Conservation (phyloP, 2,329 filamentous ascomycete species). For the Ophiostoma sp. region DNA sequence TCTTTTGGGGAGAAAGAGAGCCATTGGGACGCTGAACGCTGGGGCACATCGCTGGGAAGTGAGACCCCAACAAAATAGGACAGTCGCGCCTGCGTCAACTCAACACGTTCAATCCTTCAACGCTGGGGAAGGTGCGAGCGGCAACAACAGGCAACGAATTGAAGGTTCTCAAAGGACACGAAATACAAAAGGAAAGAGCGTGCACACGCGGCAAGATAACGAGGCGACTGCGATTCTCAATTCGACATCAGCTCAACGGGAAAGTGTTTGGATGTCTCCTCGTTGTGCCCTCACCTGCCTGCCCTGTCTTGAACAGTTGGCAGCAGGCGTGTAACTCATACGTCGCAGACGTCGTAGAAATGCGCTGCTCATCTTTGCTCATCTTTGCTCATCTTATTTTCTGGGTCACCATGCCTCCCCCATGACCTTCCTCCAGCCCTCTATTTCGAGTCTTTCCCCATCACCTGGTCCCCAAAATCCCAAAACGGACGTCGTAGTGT, state of each 20-base stretch:
- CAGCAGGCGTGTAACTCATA: background rate
- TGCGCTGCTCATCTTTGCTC: constrained; percentile 9
- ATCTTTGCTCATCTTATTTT: constrained; percentile 8
- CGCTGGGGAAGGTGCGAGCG: background rate
- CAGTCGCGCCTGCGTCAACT: constrained; percentile 6
- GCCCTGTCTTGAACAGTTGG: background rate
- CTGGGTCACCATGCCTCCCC: constrained; percentile 4
- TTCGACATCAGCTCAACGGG: background rate
- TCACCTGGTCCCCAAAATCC: background rate
- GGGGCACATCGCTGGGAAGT: background rate
- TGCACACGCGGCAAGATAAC: background rate
- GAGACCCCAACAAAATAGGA: constrained; percentile 17
- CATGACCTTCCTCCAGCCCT: background rate
- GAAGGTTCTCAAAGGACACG: background rate
- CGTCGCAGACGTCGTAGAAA: background rate
- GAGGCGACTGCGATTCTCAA: background rate
- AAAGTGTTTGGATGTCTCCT: background rate
- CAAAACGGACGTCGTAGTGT: background rate
- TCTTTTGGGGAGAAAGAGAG: background rate
- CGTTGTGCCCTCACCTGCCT: background rate
- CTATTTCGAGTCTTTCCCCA: background rate
- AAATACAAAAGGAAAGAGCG: background rate
- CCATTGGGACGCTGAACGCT: background rate
- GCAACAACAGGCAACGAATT: background rate
- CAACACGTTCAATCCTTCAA: constrained; percentile 1